Evolutionary conservation across 768 basidiomycete genomes (phyloP), one percentile per base, ranked within the genome.

Genomic region (Heimioporus sp.): DNA sequence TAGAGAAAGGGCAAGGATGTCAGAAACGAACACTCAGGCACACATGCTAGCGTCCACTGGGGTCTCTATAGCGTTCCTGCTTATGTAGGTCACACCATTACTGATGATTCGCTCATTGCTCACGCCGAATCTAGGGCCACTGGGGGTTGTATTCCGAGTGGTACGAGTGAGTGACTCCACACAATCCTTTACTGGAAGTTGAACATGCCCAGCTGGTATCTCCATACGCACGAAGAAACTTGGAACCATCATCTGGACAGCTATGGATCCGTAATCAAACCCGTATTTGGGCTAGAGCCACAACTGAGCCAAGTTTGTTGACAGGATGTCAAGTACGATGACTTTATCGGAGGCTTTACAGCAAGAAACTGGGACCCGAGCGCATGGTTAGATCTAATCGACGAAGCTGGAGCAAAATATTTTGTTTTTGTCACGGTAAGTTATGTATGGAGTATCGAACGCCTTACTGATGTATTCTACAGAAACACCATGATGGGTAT

Each of bases 401-500:
- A 76, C 38, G 70, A 71, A 30, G 78, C 80, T 0, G 82, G 83
- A 2, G 83, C 82, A 2, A 82, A 80, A 58, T 84, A 84, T 54
- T 83, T 84, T 54, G 81, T 84, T 19, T 65, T 81, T 34, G 79
- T 80, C 8, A 76, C 81, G 15, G 80, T 76, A 17, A 7, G 74
- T 66, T 2, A 13, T 40, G 43, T 43, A 11, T 39, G 24, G 4
- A 6, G 10, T 48, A 12, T 51, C 17, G n/a, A 45, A 10, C 16
- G 38, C 12, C 15, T 21, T 17, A 0, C 40, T 41, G 40, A 58
- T 11, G 12, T 30, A 13, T 10, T 28, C 16, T 21, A 12, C 57
- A 80, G 76, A 84, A 81, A 75, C 82, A 85, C 48, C 82, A 85
- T 50, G 83, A 85, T 49, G 83, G 83, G 1, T 83, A 77, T 51